Base-by-base conservation (phyloP, 2,329 filamentous ascomycete genomes). In the Pyrenochaeta sp. region DNA sequence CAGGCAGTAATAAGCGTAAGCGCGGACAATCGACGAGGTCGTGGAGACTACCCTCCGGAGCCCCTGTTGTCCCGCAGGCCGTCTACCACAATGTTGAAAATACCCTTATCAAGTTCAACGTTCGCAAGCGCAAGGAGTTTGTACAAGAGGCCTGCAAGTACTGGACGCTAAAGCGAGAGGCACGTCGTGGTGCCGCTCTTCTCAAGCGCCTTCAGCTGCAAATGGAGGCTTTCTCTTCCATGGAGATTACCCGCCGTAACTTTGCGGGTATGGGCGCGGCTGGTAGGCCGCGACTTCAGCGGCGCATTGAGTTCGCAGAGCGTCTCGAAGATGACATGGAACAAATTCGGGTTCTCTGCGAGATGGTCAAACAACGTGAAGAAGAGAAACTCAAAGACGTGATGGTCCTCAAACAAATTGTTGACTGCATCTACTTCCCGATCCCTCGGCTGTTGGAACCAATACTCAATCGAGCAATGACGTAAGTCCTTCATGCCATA, bases 91-190 rank as follows among this genome's bases (percentile, higher is more conserved):
- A 90, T 28, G 92, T 99, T 24, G 91, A 97, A 67, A 87, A 87
- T 44, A 91, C 93, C 0, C 84, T 99, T 34, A 87, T 90, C 61
- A 88, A 92, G 47, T 98, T 98, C 75, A 87, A 87, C n/a, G 84
- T 91, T 36, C 88, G 90, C 30, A 96, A 95, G 74, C 88, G 93
- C 51, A 97, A 96, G 73, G 93, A 97, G 59, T 99, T 92, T 75
- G 89, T 96, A 2, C 90, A 92, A 56, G 94, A 97, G 77, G 91
- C 91, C 1, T 98, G 94, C 80, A 93, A 92, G 68, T 99, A 98
- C 79, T 99, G 95, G 95, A 98, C 95, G 0, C 79, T 99, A 62
- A 99, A 99, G 80, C 88, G 95, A 54, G 95, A 99, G 77, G 91
- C 94, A 61, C 88, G 95, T 34, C 86, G 95, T 57, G 95, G 95